Percentiles rank a stretch among this genome's conserved stretches.
Conservation (phyloP, 352 stramenopile genomes). For the Pythium pyrilobum region DNA sequence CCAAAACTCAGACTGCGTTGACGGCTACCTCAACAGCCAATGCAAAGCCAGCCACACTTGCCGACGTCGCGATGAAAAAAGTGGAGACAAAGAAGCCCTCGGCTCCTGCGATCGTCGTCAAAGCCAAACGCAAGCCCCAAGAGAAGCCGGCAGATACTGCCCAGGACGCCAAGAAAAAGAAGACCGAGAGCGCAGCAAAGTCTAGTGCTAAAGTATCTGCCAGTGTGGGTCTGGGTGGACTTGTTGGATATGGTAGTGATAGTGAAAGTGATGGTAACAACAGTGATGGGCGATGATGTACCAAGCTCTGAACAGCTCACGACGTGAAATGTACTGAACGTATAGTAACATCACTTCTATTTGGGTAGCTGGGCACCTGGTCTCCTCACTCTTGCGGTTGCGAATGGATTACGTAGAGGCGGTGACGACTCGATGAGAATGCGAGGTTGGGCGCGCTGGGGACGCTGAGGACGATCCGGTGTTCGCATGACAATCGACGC, state of each 20-base stretch:
- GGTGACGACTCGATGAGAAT: conserved; percentile 75
- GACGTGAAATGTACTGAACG: background rate
- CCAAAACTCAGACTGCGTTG: conserved; percentile 15
- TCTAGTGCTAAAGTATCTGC: background rate
- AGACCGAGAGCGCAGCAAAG: background rate
- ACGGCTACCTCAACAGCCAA: background rate
- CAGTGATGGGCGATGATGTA: conserved; percentile 4
- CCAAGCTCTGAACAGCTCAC: no score
- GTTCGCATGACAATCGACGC: conserved; percentile 65
- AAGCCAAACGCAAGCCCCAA: conserved; percentile 45
- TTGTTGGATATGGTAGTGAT: conserved; percentile 73
- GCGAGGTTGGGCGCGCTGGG: conserved; percentile 28
- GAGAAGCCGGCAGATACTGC: conserved; percentile 8
- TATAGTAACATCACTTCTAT: background rate
- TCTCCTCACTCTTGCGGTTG: conserved; percentile 15
- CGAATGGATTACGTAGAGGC: conserved; percentile 49
- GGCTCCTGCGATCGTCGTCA: conserved; percentile 36
- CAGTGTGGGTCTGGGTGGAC: conserved; percentile 24
- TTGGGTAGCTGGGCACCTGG: conserved; percentile 21
- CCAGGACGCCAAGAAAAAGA: conserved; percentile 21
- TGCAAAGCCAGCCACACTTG: background rate
- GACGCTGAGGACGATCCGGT: conserved; percentile 66
- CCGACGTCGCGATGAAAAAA: conserved; percentile 18
- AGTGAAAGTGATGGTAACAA: conserved; percentile 25
- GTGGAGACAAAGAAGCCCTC: conserved; percentile 20